These are phyloP conservation scores for Cicer chorassanicum DNA, from an alignment of 306 rosid genomes.

Conservation along the genomic window DNA sequence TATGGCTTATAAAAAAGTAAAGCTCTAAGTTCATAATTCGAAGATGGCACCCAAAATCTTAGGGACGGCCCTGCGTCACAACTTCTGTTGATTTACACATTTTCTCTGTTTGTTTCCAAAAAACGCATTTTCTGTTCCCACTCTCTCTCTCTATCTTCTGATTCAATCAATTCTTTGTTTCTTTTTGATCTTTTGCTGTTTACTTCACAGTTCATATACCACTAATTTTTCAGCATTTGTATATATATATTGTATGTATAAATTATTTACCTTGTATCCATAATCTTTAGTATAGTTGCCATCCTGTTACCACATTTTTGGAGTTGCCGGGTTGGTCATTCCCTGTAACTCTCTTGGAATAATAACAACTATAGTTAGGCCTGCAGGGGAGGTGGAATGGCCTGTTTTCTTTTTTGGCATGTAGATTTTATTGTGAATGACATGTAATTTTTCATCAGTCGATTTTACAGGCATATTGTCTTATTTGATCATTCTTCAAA, in stretches of 20 bases:
- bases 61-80: too few species aligned
- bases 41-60: too few species aligned
- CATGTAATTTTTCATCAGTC: conserved; percentile 1
- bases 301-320: background rate
- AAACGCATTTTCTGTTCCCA: conserved; percentile 3
- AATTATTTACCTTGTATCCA: conserved; percentile 1
- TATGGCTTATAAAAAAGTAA: too few species aligned
- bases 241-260: background rate
- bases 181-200: background rate
- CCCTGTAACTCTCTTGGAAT: background rate
- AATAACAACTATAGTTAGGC: conserved; percentile 1
- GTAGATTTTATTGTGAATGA: background rate
- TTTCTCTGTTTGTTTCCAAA: conserved; percentile 13
- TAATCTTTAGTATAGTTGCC: background rate
- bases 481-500: conserved; percentile 8
- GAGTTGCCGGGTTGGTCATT: conserved; percentile 10
- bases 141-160: background rate
- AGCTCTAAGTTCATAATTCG: too few species aligned
- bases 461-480: conserved; percentile 2
- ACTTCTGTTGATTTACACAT: background rate
- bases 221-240: background rate
- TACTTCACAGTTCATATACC: background rate
- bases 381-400: background rate
- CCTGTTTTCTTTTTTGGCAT: background rate
- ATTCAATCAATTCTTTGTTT: background rate